phyloP scores from a whole-genome alignment of 345 rosid genomes.

The Sisymbrium irio region DNA sequence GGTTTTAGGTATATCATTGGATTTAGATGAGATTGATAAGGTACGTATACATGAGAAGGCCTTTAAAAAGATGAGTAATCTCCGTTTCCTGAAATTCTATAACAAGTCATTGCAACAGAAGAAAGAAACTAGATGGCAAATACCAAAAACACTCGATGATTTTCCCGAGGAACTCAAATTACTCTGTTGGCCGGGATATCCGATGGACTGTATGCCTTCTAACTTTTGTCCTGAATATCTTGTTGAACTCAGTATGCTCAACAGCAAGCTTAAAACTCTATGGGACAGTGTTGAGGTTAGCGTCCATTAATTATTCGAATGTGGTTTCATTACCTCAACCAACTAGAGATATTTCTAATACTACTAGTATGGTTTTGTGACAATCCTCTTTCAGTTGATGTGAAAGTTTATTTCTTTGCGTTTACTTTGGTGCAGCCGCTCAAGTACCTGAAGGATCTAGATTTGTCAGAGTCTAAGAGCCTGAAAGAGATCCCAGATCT shows the following conservation, averaged over 20 bases:
- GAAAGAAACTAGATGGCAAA: slow-evolving; percentile 4
- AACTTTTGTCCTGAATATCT: slow-evolving; percentile 4
- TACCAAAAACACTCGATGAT: neutral
- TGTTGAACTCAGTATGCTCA: slow-evolving; percentile 14
- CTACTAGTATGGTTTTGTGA: neutral
- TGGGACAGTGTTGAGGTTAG: slow-evolving; percentile 17
- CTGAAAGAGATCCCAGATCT: slow-evolving; percentile 4
- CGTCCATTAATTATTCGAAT: neutral
- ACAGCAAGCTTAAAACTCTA: slow-evolving; percentile 14
- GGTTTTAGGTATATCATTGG: slow-evolving; percentile 31
- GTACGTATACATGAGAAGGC: neutral
- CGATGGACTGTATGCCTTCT: slow-evolving; percentile 23
- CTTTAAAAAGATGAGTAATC: slow-evolving; percentile 28
- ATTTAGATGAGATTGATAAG: neutral
- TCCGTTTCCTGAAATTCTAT: slow-evolving; percentile 24
- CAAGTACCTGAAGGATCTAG: neutral
- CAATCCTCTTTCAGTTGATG: neutral
- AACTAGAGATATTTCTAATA: no score
- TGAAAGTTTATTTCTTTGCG: neutral
- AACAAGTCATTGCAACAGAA: neutral
- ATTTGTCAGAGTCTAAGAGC: slow-evolving; percentile 7
- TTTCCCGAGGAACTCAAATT: slow-evolving; percentile 11
- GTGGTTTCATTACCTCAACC: neutral
- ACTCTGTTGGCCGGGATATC: slow-evolving; percentile 28
- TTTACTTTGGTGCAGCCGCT: neutral